These are phyloP conservation scores for Helminthosporium solani DNA, from an alignment of 2,329 filamentous ascomycete species.

Conservation along the genomic window DNA sequence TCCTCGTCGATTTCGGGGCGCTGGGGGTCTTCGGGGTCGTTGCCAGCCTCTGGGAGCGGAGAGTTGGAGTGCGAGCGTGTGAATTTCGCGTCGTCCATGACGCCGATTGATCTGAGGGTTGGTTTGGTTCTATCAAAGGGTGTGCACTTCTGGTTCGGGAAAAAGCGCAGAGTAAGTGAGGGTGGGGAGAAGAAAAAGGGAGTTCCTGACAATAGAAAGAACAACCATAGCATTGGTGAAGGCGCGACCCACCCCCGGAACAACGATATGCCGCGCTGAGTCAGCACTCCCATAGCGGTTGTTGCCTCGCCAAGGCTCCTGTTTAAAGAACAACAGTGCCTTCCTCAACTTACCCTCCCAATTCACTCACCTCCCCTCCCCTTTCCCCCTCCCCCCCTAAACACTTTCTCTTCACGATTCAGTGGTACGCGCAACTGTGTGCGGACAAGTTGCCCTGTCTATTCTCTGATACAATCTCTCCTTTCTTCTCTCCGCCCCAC, in stretches of 20 bases:
- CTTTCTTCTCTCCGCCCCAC: background rate
- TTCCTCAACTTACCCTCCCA: background rate
- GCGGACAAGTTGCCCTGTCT: background rate
- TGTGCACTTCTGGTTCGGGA: background rate
- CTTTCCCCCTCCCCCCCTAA: background rate
- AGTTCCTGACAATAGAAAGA: slow-evolving; percentile 2
- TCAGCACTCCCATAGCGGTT: background rate
- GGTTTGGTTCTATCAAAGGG: background rate
- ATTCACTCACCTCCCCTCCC: background rate
- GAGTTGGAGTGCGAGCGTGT: slow-evolving; percentile 40
- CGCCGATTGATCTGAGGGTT: background rate
- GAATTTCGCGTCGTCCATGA: slow-evolving; percentile 49
- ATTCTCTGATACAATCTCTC: background rate
- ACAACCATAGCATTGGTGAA: background rate
- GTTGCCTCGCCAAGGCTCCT: background rate
- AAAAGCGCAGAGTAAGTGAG: background rate
- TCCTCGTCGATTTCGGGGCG: slow-evolving; percentile 53
- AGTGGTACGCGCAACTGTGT: background rate
- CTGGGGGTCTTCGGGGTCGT: slow-evolving; percentile 49
- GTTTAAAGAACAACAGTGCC: background rate
- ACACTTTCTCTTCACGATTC: background rate
- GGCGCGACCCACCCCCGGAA: slow-evolving; percentile 3
- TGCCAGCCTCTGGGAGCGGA: slow-evolving; percentile 48
- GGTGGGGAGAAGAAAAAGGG: background rate
- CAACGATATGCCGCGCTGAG: slow-evolving; percentile 4